phyloP scores from a whole-genome alignment of 106 monocot species.

The Xerophyta viscosa region DNA sequence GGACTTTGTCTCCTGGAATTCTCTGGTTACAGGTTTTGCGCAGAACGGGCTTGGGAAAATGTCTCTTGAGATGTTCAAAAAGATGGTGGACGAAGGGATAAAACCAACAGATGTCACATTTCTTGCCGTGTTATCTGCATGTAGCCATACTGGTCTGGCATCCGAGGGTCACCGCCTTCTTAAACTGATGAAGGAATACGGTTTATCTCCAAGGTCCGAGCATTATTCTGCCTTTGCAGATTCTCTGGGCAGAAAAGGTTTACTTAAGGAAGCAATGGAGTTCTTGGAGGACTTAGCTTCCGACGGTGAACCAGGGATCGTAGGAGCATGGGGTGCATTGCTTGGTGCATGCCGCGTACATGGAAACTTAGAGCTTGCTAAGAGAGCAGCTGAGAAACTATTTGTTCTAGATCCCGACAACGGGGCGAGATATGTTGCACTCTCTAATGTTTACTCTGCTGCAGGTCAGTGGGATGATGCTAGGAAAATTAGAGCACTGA shows the following conservation, averaged over 20 bases:
- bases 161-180: constrained; percentile 24
- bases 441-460: constrained; percentile 62
- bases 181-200: constrained; percentile 34
- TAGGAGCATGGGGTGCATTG: constrained; percentile 55
- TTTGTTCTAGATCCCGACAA: constrained; percentile 49
- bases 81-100: constrained; percentile 32
- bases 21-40: constrained; percentile 54
- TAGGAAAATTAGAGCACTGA: constrained; percentile 20
- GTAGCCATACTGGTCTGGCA: constrained; percentile 51
- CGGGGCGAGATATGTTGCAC: constrained; percentile 50
- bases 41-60: constrained; percentile 38
- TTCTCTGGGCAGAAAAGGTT: constrained; percentile 34
- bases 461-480: constrained; percentile 59
- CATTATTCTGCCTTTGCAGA: constrained; percentile 57
- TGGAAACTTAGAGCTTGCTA: constrained; percentile 43
- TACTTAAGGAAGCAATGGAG: constrained; percentile 37
- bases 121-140: constrained; percentile 51
- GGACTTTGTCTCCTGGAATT: constrained; percentile 65
- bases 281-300: constrained; percentile 25
- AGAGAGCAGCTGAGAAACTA: constrained; percentile 36
- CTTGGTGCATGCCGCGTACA: constrained; percentile 54
- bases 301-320: constrained; percentile 5
- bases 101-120: constrained; percentile 50
- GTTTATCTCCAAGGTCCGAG: constrained; percentile 32
- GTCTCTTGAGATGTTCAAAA: constrained; percentile 33